Conservation (phyloP, 176 grass and related monocot species). For the Ampelocalamus luodianensis region DNA sequence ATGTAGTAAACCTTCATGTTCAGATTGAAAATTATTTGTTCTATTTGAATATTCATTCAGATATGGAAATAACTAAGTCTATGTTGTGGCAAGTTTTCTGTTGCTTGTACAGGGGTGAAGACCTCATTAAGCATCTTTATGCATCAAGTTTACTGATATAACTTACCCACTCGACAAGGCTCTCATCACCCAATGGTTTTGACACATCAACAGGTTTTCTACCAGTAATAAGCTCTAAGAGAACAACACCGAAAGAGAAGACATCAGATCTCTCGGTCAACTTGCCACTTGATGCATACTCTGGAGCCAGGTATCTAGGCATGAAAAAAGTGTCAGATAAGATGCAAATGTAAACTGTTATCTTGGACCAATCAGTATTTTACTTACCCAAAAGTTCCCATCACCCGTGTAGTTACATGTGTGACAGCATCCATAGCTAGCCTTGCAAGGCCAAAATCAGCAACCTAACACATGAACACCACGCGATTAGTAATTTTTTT, state of each 20-base stretch:
- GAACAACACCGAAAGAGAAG: slow-evolving; percentile 92
- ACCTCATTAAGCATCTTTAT: not conserved
- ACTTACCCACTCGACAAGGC: slow-evolving; percentile 97
- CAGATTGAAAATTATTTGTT: not conserved
- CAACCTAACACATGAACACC: slow-evolving; percentile 57
- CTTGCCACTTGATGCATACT: slow-evolving; percentile 93
- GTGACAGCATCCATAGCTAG: slow-evolving; percentile 84
- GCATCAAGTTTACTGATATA: not conserved
- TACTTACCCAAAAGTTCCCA: slow-evolving; percentile 98
- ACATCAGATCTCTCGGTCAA: slow-evolving; percentile 98
- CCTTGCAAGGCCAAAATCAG: slow-evolving; percentile 96
- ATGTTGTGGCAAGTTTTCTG: not conserved
- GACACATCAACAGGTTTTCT: slow-evolving; percentile 89
- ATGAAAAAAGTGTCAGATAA: slow-evolving; percentile 25
- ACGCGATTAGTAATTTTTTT: not conserved
- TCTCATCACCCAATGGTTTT: slow-evolving; percentile 84
- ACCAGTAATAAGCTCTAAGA: slow-evolving; percentile 92
- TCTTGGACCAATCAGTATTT: not conserved
- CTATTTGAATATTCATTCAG: not conserved
- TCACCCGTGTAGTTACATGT: slow-evolving; percentile 94
- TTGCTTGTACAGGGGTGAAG: not conserved
- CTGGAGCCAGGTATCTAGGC: slow-evolving; percentile 86
- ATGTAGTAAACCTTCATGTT: not conserved
- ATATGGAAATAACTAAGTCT: slow-evolving; percentile 7
- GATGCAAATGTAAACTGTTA: not conserved